Evolutionary conservation across 2,329 filamentous ascomycete genomes (phyloP).

Genomic region (Apiospora sp.): DNA sequence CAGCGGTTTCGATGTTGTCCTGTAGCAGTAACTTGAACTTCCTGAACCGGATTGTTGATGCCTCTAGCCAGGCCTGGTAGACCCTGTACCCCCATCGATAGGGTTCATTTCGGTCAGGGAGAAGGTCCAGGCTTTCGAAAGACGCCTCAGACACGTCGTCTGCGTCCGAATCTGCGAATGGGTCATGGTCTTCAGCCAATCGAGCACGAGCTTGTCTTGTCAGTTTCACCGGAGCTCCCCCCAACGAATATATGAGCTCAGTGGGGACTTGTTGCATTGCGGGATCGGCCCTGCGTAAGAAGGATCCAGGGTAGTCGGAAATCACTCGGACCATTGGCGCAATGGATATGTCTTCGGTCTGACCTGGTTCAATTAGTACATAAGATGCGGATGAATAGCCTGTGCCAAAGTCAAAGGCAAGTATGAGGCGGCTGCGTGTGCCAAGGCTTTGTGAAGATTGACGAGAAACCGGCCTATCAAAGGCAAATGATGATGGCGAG

Average conservation of each 20-base stretch:
- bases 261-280: neutral
- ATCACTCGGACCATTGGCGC: neutral
- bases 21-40: constrained; percentile 32
- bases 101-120: neutral
- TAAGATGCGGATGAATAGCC: neutral
- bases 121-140: neutral
- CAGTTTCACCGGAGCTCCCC: neutral
- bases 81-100: constrained; percentile 31
- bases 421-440: neutral
- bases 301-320: neutral
- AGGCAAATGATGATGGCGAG: neutral
- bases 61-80: constrained; percentile 28
- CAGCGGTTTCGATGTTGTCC: constrained; percentile 22
- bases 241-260: neutral
- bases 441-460: neutral
- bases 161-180: neutral
- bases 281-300: neutral
- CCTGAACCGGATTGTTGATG: constrained; percentile 25
- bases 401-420: neutral
- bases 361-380: neutral
- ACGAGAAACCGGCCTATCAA: neutral
- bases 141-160: neutral
- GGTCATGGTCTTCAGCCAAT: neutral
- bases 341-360: neutral
- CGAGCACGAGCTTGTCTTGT: neutral